Evolutionary conservation across 2,329 filamentous ascomycete species (phyloP).

Genomic region (Paecilomyces sp.): DNA sequence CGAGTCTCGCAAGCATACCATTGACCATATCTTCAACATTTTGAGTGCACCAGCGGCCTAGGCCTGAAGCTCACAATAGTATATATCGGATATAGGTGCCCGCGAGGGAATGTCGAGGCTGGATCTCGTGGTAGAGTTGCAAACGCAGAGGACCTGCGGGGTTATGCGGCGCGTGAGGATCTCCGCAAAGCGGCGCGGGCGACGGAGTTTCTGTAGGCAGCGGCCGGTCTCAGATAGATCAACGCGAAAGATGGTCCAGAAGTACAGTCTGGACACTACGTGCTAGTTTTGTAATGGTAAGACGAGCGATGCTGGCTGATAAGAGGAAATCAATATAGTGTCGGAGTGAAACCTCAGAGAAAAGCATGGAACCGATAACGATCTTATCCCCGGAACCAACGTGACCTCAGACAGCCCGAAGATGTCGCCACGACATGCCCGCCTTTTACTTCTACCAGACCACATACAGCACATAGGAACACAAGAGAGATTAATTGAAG

Average conservation of each 20-base stretch:
- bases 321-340: neutral
- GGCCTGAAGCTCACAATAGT: neutral
- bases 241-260: neutral
- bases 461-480: neutral
- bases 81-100: neutral
- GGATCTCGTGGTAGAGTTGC: neutral
- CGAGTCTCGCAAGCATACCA: slow-evolving; percentile 53
- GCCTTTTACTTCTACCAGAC: neutral
- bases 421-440: neutral
- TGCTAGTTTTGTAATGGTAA: neutral
- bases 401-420: neutral
- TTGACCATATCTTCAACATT: slow-evolving; percentile 99
- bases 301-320: neutral
- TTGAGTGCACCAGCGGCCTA: slow-evolving; percentile 36
- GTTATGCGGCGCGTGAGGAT: neutral
- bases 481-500: neutral
- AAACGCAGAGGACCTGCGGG: neutral
- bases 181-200: neutral
- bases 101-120: neutral
- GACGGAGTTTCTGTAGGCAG: neutral
- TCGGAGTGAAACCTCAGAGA: neutral
- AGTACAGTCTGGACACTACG: neutral
- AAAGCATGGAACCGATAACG: neutral
- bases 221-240: neutral
- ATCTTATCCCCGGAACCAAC: neutral